A percentile compares a stretch with the other conserved stretches of the same genome.
Evolutionary conservation across 306 rosid genomes (phyloP).

Genomic region (Arachis stenosperma): DNA sequence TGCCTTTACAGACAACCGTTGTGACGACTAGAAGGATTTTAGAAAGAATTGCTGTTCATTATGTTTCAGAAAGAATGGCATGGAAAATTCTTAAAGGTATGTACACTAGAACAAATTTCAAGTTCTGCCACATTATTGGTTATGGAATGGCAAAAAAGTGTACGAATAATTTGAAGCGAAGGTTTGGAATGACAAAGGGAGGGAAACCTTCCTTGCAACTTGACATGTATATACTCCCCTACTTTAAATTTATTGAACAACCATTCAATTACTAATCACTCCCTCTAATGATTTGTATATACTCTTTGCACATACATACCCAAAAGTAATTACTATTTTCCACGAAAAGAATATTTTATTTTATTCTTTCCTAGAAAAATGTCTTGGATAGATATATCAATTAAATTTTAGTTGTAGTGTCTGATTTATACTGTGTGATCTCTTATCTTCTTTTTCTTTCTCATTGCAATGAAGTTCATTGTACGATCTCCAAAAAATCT

Average conservation of each 20-base stretch:
- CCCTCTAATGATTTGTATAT: not conserved
- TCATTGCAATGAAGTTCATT: not conserved
- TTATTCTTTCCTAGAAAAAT: too few relatives aligned
- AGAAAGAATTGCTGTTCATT: constrained; percentile 74
- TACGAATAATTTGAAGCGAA: not conserved
- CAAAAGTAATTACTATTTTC: constrained; percentile 6
- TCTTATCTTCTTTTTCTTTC: not conserved
- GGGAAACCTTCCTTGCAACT: not conserved
- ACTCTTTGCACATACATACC: not conserved
- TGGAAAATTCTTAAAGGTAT: constrained; percentile 95
- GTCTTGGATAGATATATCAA: not conserved
- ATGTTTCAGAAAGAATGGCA: constrained; percentile 80
- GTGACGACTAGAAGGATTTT: constrained; percentile 81
- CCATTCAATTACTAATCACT: not conserved
- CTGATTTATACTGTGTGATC: constrained; percentile 2
- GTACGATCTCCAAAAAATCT: constrained; percentile 4
- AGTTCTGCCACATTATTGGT: constrained; percentile 1
- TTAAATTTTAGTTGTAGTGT: constrained; percentile 1
- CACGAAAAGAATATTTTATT: not conserved
- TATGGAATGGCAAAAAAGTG: not conserved
- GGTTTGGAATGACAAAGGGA: not conserved
- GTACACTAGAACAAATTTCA: not conserved
- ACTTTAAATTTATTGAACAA: too few relatives aligned
- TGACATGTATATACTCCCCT: not conserved
- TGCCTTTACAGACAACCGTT: constrained; percentile 65